Percentiles rank a stretch among this genome's conserved stretches.
phyloP scores from a whole-genome alignment of 129 eudicot genomes.

The Helianthus annuus region HanXRQr2.0-SUNRISE NC_035436.2:22552891-22553390 shows the following conservation, averaged over 20 bases:
- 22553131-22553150: too few relatives aligned
- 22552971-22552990: too few relatives aligned
- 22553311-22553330: conserved; percentile 14
- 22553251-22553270: too few relatives aligned
- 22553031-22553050: conserved; percentile 87
- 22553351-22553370: background rate
- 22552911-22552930: too few relatives aligned
- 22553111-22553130: too few relatives aligned
- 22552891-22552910: too few relatives aligned
- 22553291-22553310: conserved; percentile 15
- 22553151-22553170: background rate
- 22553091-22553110: too few relatives aligned
- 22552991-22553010: too few relatives aligned
- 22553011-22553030: too few relatives aligned
- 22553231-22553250: conserved; percentile 3
- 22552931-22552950: too few relatives aligned
- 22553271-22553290: conserved; percentile 7
- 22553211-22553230: background rate
- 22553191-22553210: background rate
- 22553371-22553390: background rate
- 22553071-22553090: conserved; percentile 77
- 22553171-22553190: conserved; percentile 5
- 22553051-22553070: conserved; percentile 65
- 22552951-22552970: too few relatives aligned
- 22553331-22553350: background rate